A percentile compares a stretch with the other conserved stretches of the same genome.
Evolutionary conservation across 768 basidiomycete species (phyloP).

Genomic region (Xerocomellus amylosporus): DNA sequence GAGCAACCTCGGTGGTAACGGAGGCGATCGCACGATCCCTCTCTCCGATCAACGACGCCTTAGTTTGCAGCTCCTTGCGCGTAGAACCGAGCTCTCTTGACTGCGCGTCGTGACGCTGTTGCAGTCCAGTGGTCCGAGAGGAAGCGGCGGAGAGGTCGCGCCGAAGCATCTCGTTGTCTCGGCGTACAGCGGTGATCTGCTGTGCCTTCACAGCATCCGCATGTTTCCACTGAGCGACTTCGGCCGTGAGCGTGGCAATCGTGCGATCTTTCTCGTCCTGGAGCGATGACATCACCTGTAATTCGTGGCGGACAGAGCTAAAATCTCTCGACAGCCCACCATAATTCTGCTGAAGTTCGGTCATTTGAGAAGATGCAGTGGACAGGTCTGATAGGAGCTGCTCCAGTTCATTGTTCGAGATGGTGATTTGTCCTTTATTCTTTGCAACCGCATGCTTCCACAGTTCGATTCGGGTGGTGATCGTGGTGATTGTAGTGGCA

Average conservation of each 20-base stretch:
- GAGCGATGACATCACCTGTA: background rate
- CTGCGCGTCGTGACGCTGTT: background rate
- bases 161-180: background rate
- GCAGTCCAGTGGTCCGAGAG: background rate
- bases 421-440: background rate
- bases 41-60: background rate
- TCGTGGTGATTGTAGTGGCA: background rate
- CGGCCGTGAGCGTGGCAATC: too few species aligned
- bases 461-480: background rate
- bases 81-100: background rate
- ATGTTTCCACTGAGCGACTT: background rate
- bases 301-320: background rate
- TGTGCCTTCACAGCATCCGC: background rate
- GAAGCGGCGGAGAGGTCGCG: background rate
- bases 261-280: too few species aligned
- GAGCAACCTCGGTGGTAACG: background rate
- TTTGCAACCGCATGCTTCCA: background rate
- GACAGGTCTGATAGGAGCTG: slow-evolving; percentile 1
- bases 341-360: background rate
- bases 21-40: background rate
- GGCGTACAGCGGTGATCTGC: background rate
- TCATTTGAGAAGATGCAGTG: background rate
- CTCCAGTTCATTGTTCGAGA: slow-evolving; percentile 7
- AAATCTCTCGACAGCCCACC: background rate
- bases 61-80: background rate